Base-by-base conservation (phyloP, 73 alveolate genomes). In the Paraurostyla sp. region DNA sequence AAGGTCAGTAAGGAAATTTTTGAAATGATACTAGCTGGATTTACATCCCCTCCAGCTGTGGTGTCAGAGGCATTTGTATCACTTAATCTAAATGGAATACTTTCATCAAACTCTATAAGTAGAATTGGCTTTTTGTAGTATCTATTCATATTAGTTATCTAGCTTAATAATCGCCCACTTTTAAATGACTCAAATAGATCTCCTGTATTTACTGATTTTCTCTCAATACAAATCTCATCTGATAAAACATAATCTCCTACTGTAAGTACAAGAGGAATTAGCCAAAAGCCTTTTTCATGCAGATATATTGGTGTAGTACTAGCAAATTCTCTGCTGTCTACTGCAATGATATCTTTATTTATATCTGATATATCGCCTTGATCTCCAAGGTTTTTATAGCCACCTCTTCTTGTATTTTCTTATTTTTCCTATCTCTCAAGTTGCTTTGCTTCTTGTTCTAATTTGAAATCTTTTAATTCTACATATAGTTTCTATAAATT, bases 201-300 rank as follows among this genome's bases (percentile, higher is more conserved):
- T 40, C 96, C 96, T 25, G 99, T 96, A 30, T 93, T 91, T 0
- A 96, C 96, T n/a, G 98, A 92, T 85, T 97, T 97, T 92, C 98
- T 95, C 78, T 96, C 99, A 29, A 96, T 87, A 50, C 97, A 95
- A 46, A 92, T 92, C 58, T 94, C 93, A 81, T 95, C 96, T 40
- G 98, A 85, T 38, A 97, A 76, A 40, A 97, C 76, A 76, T 93
- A 96, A 90, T 97, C 99, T 36, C 98, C 99, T 6, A 95, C 98
- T 50, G 93, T 95, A 32, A 97, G 85, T 54, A 88, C 91, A 42
- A 95, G 89, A 25, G 97, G 98, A 30, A 93, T 84, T 23, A 97
- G 78, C 88, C 92, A 78, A 91, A 93, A 92, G 23, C 98, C 98
- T 81, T 93, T 69, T 84, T 94, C 93, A 75, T 93, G 93, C 56